Base-by-base conservation (phyloP, 192 early-diverging fungal genomes). In the Radiomyces spectabilis region DNA sequence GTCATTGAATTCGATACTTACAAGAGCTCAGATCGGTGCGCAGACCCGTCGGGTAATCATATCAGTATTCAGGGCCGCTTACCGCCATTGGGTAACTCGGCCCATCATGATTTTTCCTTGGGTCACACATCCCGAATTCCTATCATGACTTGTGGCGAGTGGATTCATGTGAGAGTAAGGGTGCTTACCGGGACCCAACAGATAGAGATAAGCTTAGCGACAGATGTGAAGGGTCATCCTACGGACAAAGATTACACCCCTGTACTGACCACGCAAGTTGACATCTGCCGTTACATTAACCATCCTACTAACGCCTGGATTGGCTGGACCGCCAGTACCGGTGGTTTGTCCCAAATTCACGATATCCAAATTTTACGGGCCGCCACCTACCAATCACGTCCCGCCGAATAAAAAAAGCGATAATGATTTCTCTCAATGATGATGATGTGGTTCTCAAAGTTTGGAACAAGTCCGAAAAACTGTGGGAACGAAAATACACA, bases 1-100 rank as follows among this genome's bases (percentile, higher is more conserved):
- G 68, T 62, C 33, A 37, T 70, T 16, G 68, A 70, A 29, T 70
- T 70, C 25, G 68, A 70, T 49, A 70, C 68, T 3, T 64, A 70
- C 13, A 22, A 58, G 35, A 69, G 67, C 33, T 31, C 32, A 1
- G 60, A 69, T 43, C 50, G 54, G 42, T 55, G 49, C 24, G 41
- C 40, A 32, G 68, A 70, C 35, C 68, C 68, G 15, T 63, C 68
- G 43, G 53, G 22, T 19, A 63, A 70, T 26, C 68, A 70, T 41
- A 60, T 70, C 10, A 70, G 68, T 35, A 26, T 70, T 0, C 68
- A 70, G 34, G 68, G 41, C 21, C 47, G 68, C 7, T 41, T 55
- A 31, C 41, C 51, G 10, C 61, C 56, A 7, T n/a, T 46, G 12
- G 22, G 1, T 22, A 63, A 64, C 21, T 51, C 56, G 22, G 45